Percentiles rank a stretch among this genome's conserved stretches.
These are phyloP conservation scores for Rubia balearica DNA, from an alignment of 305 asterid genomes.

Conservation along the genomic window DNA sequence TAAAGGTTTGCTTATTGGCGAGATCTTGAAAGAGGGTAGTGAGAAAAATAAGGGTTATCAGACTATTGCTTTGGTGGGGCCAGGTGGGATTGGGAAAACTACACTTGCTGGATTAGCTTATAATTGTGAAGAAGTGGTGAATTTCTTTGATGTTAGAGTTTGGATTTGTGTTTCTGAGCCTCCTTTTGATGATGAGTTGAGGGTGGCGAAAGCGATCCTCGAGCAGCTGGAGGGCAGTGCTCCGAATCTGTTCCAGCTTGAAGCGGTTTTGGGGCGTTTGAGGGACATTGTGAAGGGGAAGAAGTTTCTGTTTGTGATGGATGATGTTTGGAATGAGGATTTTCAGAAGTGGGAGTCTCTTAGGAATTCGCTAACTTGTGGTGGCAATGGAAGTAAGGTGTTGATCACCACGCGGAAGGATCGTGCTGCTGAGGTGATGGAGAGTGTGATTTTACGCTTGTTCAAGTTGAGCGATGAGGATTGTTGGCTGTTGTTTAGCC, in stretches of 20 bases:
- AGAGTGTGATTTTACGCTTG: slow-evolving; percentile 11
- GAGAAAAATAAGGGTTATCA: slow-evolving; percentile 1
- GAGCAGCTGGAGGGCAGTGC: slow-evolving; percentile 14
- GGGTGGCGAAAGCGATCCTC: slow-evolving; percentile 25
- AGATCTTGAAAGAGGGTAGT: slow-evolving; percentile 26
- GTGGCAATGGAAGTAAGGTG: slow-evolving; percentile 27
- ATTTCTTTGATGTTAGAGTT: not conserved
- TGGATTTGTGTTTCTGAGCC: slow-evolving; percentile 28
- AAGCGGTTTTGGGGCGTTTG: slow-evolving; percentile 7
- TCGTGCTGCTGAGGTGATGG: slow-evolving; percentile 22
- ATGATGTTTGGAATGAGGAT: slow-evolving; percentile 34
- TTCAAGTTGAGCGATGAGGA: slow-evolving; percentile 18
- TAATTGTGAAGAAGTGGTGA: slow-evolving; percentile 1
- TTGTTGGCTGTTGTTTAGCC: slow-evolving; percentile 28
- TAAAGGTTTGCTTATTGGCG: slow-evolving; percentile 22
- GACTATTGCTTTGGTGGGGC: slow-evolving; percentile 19
- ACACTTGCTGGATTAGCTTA: slow-evolving; percentile 23
- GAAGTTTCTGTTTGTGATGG: slow-evolving; percentile 25
- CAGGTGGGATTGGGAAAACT: slow-evolving; percentile 28
- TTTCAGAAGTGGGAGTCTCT: slow-evolving; percentile 19
- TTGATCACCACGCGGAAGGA: slow-evolving; percentile 32
- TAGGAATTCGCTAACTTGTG: slow-evolving; percentile 15
- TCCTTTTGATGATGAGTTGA: slow-evolving; percentile 19
- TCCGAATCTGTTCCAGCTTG: slow-evolving; percentile 6
- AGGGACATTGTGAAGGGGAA: not conserved